Conservation (phyloP, 495 filamentous ascomycete species). For the Xylaria grammica region DNA sequence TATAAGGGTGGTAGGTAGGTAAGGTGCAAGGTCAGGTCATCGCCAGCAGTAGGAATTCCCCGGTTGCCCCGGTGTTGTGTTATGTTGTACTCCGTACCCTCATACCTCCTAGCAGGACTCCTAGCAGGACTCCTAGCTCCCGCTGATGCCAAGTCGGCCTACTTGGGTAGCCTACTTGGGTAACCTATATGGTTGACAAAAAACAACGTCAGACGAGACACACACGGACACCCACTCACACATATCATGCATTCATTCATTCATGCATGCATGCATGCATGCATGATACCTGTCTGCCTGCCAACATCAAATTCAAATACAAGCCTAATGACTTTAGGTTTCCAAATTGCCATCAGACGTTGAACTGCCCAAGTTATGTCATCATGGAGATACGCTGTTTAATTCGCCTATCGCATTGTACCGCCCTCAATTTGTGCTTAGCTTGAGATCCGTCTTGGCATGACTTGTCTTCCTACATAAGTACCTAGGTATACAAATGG, state of each 20-base stretch:
- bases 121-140: background rate
- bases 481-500: background rate
- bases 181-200: no score
- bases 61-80: conserved; percentile 14
- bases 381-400: background rate
- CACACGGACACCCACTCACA: no score
- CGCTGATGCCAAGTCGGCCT: conserved; percentile 3
- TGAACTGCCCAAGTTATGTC: background rate
- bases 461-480: background rate
- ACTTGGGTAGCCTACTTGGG: no score
- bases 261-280: no score
- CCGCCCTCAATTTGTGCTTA: background rate
- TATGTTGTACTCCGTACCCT: no score
- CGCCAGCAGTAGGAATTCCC: conserved; percentile 1
- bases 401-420: background rate
- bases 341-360: no score
- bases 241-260: background rate
- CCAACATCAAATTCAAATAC: background rate
- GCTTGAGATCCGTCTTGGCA: no score
- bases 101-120: no score
- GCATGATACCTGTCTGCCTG: background rate
- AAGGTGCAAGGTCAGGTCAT: background rate
- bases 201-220: conserved; percentile 8
- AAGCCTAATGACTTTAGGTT: background rate
- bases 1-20: background rate